phyloP scores from a whole-genome alignment of 2,329 filamentous ascomycete species.

The Elsinoe perseae region DNA sequence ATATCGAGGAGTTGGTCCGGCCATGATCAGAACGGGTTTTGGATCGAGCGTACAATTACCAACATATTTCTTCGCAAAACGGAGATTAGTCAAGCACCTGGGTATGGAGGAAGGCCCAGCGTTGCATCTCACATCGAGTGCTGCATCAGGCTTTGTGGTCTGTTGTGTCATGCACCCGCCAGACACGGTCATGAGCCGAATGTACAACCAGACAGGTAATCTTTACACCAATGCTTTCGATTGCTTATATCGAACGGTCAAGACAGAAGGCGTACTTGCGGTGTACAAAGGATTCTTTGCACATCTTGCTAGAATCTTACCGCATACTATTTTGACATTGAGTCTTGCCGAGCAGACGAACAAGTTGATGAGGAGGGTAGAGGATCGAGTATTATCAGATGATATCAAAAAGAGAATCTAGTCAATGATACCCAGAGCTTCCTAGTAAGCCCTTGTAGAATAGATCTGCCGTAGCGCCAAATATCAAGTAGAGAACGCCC shows the following conservation, averaged over 20 bases:
- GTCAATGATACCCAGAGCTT: constrained; percentile 3
- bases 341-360: constrained; percentile 95
- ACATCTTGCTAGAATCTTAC: constrained; percentile 85
- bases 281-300: constrained; percentile 98
- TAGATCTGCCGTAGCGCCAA: neutral
- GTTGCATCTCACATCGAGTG: constrained; percentile 80
- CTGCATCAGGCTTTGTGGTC: constrained; percentile 87
- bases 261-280: constrained; percentile 81
- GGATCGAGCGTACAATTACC: constrained; percentile 93
- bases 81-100: constrained; percentile 69
- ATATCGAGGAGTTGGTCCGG: constrained; percentile 83
- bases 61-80: constrained; percentile 96
- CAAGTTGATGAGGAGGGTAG: constrained; percentile 76
- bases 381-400: constrained; percentile 46
- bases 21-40: constrained; percentile 93
- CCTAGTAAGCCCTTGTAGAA: neutral
- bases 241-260: constrained; percentile 82
- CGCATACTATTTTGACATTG: constrained; percentile 89
- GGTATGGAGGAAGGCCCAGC: constrained; percentile 86
- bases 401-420: constrained; percentile 24
- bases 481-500: too few species aligned
- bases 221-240: constrained; percentile 92
- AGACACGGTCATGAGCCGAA: constrained; percentile 96
- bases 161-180: constrained; percentile 98
- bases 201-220: constrained; percentile 98